These are phyloP conservation scores for Begonia fuchsioides DNA, from an alignment of 306 rosid genomes.

Conservation along the genomic window DNA sequence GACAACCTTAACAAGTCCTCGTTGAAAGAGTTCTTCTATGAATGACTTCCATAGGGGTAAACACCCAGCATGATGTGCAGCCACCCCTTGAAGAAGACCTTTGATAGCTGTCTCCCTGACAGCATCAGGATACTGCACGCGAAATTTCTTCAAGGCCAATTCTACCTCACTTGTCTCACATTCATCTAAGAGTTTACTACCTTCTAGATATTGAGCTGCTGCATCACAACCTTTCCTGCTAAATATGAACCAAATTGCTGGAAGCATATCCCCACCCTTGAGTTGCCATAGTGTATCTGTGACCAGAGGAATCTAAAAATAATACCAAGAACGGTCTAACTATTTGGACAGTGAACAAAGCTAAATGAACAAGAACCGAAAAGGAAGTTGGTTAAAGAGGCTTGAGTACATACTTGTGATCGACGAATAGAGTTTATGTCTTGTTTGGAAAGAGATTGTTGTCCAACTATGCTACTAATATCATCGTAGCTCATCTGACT, in stretches of 20 bases:
- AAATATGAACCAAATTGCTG: slow-evolving; percentile 96
- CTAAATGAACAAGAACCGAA: background rate
- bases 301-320: slow-evolving; percentile 75
- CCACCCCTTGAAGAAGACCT: slow-evolving; percentile 79
- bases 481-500: slow-evolving; percentile 33
- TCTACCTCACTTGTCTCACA: slow-evolving; percentile 77
- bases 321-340: slow-evolving; percentile 9
- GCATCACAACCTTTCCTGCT: slow-evolving; percentile 99
- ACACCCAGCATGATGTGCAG: slow-evolving; percentile 99
- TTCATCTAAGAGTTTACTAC: slow-evolving; percentile 67
- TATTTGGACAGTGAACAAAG: slow-evolving; percentile 2
- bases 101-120: slow-evolving; percentile 71
- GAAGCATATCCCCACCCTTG: slow-evolving; percentile 72
- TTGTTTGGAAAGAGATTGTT: slow-evolving; percentile 68
- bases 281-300: slow-evolving; percentile 78
- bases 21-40: slow-evolving; percentile 84
- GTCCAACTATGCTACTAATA: slow-evolving; percentile 37
- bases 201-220: slow-evolving; percentile 71
- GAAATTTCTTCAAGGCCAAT: slow-evolving; percentile 77
- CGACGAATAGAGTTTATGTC: slow-evolving; percentile 70
- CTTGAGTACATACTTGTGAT: slow-evolving; percentile 47
- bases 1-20: slow-evolving; percentile 91
- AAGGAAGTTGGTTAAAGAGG: slow-evolving; percentile 2
- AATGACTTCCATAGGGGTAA: slow-evolving; percentile 91
- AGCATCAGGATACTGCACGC: slow-evolving; percentile 82